Evolutionary conservation across 768 basidiomycete genomes (phyloP), one percentile per base, ranked within the genome.

Genomic region (Leccinum subtestaceum): DNA sequence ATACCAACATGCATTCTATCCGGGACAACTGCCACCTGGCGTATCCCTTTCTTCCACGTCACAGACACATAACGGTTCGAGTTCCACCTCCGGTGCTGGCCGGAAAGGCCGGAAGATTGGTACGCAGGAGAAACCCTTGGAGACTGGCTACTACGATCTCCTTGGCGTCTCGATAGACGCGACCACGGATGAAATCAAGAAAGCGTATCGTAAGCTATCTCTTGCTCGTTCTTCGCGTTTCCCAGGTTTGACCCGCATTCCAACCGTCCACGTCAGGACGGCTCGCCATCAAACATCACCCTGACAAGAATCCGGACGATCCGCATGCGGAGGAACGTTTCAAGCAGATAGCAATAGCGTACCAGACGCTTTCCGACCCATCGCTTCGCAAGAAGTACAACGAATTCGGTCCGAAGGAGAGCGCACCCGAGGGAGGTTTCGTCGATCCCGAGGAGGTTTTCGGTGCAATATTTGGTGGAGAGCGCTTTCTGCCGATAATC

Each of bases 301-400:
- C 93, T 0, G 93, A 95, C 81, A 95, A 95, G 80, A 94, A 95
- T 69, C 91, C 85, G 1, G 85, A 89, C 67, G 93, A 95, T 72
- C 93, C 91, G 0, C 73, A 79, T 25, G 92, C 94, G 0, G 92
- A 91, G 66, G 92, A 92, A 60, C 82, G 85, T n/a, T 94, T 94
- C 80, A 93, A 93, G 68, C 82, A 89, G 62, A 93, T 96, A 61
- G 91, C 93, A 0, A 90, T 94, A 52, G 93, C 93, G 3, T 93
- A 89, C 69, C 90, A 93, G 69, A 92, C 90, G 0, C 82, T 95
- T 6, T 92, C 90, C 1, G 92, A 95, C 62, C 83, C 86, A 3
- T 74, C 64, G 1, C 81, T 93, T 9, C 84, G 93, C 13, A 81
- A 82, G 63, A 93, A 93, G 69, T 96, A 95, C 76, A 95, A 96